phyloP scores from a whole-genome alignment of 1,284 basidiomycete species.

The Ganoderma resinaceum region DNA sequence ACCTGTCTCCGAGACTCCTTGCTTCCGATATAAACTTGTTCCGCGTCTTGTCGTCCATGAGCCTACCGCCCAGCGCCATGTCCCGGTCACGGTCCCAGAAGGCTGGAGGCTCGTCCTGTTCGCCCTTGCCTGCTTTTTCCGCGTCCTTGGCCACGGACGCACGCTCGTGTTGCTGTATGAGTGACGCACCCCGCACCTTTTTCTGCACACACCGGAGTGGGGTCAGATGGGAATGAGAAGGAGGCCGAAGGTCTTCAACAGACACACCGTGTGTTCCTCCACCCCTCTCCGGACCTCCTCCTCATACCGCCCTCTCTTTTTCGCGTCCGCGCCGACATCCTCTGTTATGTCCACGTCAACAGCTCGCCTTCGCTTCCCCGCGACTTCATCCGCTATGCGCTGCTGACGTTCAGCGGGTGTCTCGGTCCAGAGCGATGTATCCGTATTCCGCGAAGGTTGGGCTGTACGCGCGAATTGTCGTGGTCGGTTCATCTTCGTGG shows the following conservation, averaged over 20 bases:
- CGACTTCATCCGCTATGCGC: constrained; percentile 85
- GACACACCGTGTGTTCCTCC: constrained; percentile 80
- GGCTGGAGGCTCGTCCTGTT: constrained; percentile 59
- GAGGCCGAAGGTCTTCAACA: not conserved
- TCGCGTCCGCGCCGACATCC: constrained; percentile 50
- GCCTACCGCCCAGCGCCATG: constrained; percentile 83
- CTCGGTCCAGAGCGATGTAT: constrained; percentile 88
- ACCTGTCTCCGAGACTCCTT: constrained; percentile 79
- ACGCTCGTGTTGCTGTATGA: constrained; percentile 72
- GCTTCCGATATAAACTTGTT: constrained; percentile 82
- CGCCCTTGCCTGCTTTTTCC: constrained; percentile 46
- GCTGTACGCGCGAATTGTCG: constrained; percentile 80
- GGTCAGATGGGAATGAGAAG: not conserved
- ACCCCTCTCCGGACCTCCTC: constrained; percentile 74
- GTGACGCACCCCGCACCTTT: constrained; percentile 67
- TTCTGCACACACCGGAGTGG: constrained; percentile 51
- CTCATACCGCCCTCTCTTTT: constrained; percentile 67
- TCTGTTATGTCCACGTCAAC: constrained; percentile 50
- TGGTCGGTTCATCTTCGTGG: constrained; percentile 69
- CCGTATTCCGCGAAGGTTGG: constrained; percentile 51
- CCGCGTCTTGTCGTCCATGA: constrained; percentile 87
- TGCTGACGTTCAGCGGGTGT: constrained; percentile 89
- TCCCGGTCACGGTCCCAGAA: constrained; percentile 92
- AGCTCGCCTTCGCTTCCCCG: constrained; percentile 81
- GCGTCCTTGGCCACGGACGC: constrained; percentile 34